phyloP scores from a whole-genome alignment of 179 eudicot species.

The Actinidia arguta region DNA sequence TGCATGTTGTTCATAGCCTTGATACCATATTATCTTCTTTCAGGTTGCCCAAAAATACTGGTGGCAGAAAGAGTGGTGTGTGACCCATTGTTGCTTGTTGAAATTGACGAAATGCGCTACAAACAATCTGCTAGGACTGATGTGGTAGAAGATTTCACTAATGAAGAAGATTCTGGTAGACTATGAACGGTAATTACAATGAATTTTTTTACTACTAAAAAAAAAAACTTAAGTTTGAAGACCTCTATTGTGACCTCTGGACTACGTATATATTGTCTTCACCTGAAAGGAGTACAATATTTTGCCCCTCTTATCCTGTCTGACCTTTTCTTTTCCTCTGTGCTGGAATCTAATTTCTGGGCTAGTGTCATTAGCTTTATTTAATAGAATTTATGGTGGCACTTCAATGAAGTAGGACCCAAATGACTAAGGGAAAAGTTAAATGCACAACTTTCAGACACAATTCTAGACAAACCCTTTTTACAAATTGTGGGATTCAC shows the following conservation, averaged over 20 bases:
- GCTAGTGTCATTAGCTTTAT: not conserved
- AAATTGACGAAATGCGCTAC: constrained; percentile 75
- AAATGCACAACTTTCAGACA: too few species aligned
- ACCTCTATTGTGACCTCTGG: not conserved
- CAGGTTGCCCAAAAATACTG: constrained; percentile 75
- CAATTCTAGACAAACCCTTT: too few species aligned
- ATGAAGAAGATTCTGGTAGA: constrained; percentile 38
- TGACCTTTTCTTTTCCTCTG: not conserved
- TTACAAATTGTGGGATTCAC: too few species aligned
- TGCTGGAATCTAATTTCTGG: not conserved
- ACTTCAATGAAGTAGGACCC: not conserved
- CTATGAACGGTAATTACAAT: not conserved
- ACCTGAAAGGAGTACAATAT: too few species aligned
- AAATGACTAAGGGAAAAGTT: too few species aligned
- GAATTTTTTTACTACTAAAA: not conserved
- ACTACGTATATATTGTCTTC: not conserved
- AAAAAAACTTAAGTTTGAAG: not conserved
- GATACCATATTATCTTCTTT: constrained; percentile 23
- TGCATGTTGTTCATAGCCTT: not conserved
- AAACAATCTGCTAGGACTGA: constrained; percentile 42
- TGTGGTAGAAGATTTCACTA: constrained; percentile 83
- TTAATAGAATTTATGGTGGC: not conserved
- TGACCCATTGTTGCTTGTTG: constrained; percentile 69
- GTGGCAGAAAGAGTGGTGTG: constrained; percentile 52
- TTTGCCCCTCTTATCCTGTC: too few species aligned